These are phyloP conservation scores for Gastrolobium bilobum DNA, from an alignment of 306 rosid genomes.

Conservation along the genomic window DNA sequence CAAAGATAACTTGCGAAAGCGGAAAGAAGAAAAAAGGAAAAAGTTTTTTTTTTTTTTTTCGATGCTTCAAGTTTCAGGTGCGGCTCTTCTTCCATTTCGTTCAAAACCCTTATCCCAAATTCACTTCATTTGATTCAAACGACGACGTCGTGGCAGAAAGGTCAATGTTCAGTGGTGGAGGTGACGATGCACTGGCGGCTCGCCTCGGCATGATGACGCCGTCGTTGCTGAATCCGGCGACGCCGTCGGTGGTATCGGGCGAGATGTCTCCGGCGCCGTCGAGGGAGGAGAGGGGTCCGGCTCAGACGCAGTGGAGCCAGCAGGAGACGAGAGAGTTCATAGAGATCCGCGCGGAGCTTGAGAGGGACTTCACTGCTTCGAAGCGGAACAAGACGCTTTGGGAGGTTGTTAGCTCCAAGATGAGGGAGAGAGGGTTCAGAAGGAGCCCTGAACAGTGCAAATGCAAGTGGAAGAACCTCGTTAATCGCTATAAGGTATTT, in stretches of 20 bases:
- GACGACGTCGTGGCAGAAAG: conserved; percentile 18
- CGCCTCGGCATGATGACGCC: conserved; percentile 54
- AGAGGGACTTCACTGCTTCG: conserved; percentile 66
- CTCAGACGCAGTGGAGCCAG: conserved; percentile 84
- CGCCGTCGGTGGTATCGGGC: conserved; percentile 52
- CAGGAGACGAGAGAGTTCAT: conserved; percentile 87
- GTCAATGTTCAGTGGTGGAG: conserved; percentile 60
- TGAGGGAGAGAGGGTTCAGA: conserved; percentile 73
- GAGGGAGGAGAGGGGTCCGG: conserved; percentile 56
- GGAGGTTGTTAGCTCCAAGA: conserved; percentile 79
- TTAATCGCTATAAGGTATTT: conserved; percentile 87
- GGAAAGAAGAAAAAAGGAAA: background rate
- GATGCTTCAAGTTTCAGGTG: conserved; percentile 7
- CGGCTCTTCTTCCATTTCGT: background rate
- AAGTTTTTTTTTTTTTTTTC: background rate
- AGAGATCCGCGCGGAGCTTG: conserved; percentile 80
- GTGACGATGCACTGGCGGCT: conserved; percentile 52
- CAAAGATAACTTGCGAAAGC: conserved; percentile 51
- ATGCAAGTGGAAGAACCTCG: conserved; percentile 97
- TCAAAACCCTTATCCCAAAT: conserved; percentile 50
- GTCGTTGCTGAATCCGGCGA: conserved; percentile 49
- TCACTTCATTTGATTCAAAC: conserved; percentile 5
- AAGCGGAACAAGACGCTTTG: conserved; percentile 82
- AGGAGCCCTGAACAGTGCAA: conserved; percentile 93
- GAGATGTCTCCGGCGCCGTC: conserved; percentile 51